Evolutionary conservation across 768 basidiomycete genomes (phyloP).

Genomic region (Calocybe gangraenosa): DNA sequence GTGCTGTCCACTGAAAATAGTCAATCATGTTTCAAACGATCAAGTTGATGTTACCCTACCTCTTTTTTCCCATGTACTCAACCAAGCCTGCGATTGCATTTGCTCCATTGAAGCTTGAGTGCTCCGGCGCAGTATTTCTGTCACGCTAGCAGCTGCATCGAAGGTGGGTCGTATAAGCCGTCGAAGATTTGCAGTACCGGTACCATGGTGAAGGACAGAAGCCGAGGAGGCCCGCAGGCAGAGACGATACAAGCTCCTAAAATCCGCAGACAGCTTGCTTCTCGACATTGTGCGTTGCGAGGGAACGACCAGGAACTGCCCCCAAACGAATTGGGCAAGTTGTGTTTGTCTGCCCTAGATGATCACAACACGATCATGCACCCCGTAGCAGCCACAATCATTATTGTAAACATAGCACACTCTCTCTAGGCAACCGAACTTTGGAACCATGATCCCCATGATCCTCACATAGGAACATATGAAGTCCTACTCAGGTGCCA

Average conservation of each 20-base stretch:
- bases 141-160: conserved; percentile 41
- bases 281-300: conserved; percentile 4
- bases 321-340: too few species aligned
- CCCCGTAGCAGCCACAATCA: too few species aligned
- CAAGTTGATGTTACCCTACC: conserved; percentile 32
- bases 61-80: conserved; percentile 51
- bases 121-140: conserved; percentile 33
- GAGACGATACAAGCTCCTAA: conserved; percentile 59
- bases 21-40: background rate
- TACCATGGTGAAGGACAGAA: conserved; percentile 50
- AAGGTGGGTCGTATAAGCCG: conserved; percentile 53
- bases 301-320: too few species aligned
- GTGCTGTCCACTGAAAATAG: conserved; percentile 59
- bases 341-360: too few species aligned
- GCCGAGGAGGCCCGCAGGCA: conserved; percentile 53
- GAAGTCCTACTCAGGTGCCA: too few species aligned
- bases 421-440: background rate
- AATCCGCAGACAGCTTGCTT: conserved; percentile 28
- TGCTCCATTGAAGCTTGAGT: conserved; percentile 23
- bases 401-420: background rate
- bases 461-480: background rate
- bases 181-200: conserved; percentile 40
- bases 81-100: conserved; percentile 33
- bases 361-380: too few species aligned
- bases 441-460: too few species aligned